Evolutionary conservation across 305 asterid genomes (phyloP), one percentile per base, ranked within the genome.

Genomic region (Rubia occidens): DNA sequence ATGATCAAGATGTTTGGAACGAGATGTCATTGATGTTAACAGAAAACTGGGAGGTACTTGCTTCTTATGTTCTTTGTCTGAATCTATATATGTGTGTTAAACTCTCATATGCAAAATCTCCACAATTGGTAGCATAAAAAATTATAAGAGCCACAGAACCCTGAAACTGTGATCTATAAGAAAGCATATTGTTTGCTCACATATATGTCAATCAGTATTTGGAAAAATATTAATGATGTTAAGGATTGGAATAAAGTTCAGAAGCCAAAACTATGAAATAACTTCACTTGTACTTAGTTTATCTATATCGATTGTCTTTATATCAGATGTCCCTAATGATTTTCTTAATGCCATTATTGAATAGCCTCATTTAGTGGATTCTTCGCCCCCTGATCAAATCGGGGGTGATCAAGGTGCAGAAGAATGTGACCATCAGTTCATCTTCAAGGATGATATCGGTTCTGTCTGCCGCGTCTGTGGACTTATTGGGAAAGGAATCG

Each of bases 1-100:
- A 85, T 72, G 91, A 85, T 67, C 78, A 88, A 71, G 89, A 82
- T 74, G 84, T 86, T 61, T 90, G 97, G 97, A 85, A 83, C 39
- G 86, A 86, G 78, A 86, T 90, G 95, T 67, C 82, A 32, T 80
- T 84, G 74, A 94, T 88, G 44, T 70, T 90, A 47, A 5, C 55
- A 49, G 97, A 88, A 81, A 75, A 78, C 83, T 82, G 91, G 60
- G 88, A 88, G 97, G 97, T 90, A 37, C 29, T 54, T 21, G 40
- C 51, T 29, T 68, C 26, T 24, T 26, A 67, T 49, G 6, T 6
- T 44, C 59, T 21, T 21, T 66, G 2, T 24, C 70, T 29, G 60
- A 9, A 44, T n/a, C 29, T 24, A 4, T 21, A 39, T 18, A 43
- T 15, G n/a, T n/a, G 8, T 24, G 39, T 66, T 24, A 66, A 26